phyloP scores from a whole-genome alignment of 139 green algal genomes.

The Eudorina sp. region DNA sequence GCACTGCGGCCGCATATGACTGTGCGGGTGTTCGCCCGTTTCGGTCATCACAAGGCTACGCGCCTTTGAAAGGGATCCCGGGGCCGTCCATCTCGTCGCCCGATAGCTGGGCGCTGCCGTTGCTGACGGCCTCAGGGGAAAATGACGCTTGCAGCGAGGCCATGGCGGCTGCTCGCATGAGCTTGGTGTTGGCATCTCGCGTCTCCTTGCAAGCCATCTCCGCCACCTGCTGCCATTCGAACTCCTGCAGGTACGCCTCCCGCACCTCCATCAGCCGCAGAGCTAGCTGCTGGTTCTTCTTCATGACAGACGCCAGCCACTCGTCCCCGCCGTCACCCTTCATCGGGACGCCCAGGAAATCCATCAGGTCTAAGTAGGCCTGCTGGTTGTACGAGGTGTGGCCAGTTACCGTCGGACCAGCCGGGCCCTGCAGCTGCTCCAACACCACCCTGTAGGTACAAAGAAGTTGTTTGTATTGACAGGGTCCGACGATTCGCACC shows the following conservation, averaged over 20 bases:
- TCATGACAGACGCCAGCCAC: conserved; percentile 30
- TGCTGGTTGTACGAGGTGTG: conserved; percentile 35
- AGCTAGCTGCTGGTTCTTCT: conserved; percentile 40
- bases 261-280: conserved; percentile 47
- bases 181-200: conserved; percentile 22
- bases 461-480: no score
- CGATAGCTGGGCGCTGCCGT: background rate
- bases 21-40: no score
- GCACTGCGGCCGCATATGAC: no score
- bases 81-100: conserved; percentile 5
- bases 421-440: conserved; percentile 38
- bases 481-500: no score
- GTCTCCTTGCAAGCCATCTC: conserved; percentile 33
- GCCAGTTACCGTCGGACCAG: background rate
- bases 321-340: conserved; percentile 47
- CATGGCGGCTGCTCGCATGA: conserved; percentile 45
- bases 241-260: conserved; percentile 46
- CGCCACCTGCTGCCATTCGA: conserved; percentile 31
- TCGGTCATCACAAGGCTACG: no score
- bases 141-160: conserved; percentile 22
- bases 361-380: conserved; percentile 44
- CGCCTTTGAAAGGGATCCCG: background rate
- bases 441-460: conserved; percentile 30
- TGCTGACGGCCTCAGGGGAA: background rate
- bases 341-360: conserved; percentile 31